Percentiles rank a stretch among this genome's conserved stretches.
These are phyloP conservation scores for Metroxylon sagu DNA, from an alignment of 176 grass and related monocot species.

Conservation along the genomic window DNA sequence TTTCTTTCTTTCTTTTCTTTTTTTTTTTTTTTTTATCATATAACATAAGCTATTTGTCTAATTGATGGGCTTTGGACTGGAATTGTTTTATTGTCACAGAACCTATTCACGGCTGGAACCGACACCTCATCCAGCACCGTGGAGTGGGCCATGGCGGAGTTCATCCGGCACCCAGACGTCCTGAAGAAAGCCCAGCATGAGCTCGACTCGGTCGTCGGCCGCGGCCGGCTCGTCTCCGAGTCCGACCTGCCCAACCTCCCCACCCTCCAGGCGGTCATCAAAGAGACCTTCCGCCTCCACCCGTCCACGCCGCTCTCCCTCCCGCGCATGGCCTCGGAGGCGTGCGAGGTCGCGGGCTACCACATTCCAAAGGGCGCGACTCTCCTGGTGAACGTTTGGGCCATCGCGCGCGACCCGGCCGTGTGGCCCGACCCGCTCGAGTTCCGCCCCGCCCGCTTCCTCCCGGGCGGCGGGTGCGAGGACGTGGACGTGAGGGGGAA, in stretches of 20 bases:
- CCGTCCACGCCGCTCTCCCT: constrained; percentile 63
- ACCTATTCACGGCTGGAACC: constrained; percentile 52
- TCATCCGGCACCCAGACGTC: constrained; percentile 39
- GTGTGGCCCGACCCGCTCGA: constrained; percentile 33
- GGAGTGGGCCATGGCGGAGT: constrained; percentile 53
- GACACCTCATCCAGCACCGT: constrained; percentile 55
- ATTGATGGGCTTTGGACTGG: not conserved
- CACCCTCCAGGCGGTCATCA: constrained; percentile 35
- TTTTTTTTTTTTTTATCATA: too few relatives aligned
- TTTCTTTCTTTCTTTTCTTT: too few relatives aligned
- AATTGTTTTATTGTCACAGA: constrained; percentile 20
- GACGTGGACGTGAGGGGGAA: constrained; percentile 31
- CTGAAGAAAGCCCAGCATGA: constrained; percentile 40
- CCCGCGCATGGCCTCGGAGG: constrained; percentile 35
- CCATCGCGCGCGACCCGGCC: constrained; percentile 41
- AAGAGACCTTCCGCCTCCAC: constrained; percentile 59
- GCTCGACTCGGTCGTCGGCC: constrained; percentile 44
- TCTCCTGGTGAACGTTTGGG: constrained; percentile 65
- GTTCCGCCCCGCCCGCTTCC: constrained; percentile 34
- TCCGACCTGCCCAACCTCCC: constrained; percentile 45
- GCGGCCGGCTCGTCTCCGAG: constrained; percentile 31
- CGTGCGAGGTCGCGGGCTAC: constrained; percentile 45
- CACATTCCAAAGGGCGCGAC: constrained; percentile 25
- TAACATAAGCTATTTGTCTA: too few relatives aligned
- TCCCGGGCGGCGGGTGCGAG: constrained; percentile 22